phyloP scores from a whole-genome alignment of 208 protist species.

The Crithidia brevicula region DNA sequence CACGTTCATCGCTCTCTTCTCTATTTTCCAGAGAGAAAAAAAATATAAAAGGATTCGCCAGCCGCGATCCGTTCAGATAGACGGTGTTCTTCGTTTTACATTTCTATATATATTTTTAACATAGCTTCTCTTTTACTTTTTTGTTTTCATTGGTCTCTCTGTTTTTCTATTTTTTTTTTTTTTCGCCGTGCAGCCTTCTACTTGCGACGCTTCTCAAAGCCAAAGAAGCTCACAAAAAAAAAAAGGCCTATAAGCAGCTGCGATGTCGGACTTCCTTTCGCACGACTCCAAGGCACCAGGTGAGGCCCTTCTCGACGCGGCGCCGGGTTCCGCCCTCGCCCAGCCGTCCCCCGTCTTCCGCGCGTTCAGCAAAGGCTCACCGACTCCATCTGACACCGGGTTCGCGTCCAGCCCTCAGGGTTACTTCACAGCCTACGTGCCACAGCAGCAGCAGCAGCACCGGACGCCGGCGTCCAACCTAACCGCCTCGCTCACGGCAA shows the following conservation, averaged over 20 bases:
- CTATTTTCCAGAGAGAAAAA: no score
- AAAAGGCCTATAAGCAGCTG: no score
- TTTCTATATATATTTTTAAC: neutral
- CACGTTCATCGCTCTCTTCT: neutral
- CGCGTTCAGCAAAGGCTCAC: neutral
- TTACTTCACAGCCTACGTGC: no score
- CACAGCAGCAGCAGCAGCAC: neutral
- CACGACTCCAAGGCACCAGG: neutral
- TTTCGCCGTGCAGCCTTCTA: no score
- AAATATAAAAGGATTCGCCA: no score
- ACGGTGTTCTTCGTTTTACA: constrained; percentile 17
- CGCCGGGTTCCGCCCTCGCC: neutral
- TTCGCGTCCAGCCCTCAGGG: no score
- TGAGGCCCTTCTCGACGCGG: neutral
- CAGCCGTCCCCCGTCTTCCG: neutral
- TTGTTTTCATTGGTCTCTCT: neutral
- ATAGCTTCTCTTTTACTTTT: neutral
- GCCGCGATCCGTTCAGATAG: no score
- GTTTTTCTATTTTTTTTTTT: no score
- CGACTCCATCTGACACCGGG: neutral
- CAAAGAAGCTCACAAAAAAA: neutral
- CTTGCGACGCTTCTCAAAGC: no score
- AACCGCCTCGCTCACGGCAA: neutral
- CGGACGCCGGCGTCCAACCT: neutral
- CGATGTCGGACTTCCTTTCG: neutral